Base-by-base conservation (phyloP, 768 basidiomycete species). In the Strobilomyces dryophilus region DNA sequence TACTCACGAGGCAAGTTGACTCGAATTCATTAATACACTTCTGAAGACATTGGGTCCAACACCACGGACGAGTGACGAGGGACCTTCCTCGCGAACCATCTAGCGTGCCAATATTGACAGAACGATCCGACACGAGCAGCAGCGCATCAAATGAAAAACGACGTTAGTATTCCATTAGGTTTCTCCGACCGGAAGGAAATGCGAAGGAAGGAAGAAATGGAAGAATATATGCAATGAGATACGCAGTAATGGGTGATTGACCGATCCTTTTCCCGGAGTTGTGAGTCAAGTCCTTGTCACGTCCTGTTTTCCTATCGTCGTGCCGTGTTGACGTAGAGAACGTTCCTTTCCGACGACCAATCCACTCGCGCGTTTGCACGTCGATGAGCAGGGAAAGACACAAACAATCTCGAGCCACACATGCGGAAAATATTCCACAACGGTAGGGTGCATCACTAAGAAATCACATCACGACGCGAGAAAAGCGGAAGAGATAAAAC, bases 11-110 rank as follows among this genome's bases (percentile, higher is more conserved):
- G 91, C 92, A 24, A 95, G 82, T 67, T 95, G 92, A 72, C 86
- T 89, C 45, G 90, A 89, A 67, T 94, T 95, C 92, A 94, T 94
- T 56, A 95, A 69, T 14, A 93, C 64, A 1, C 92, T 87, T 66
- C 92, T 81, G 67, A 93, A 85, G 7, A 92, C 84, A 60, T 95
- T 95, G 0, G 93, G 93, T 4, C 79, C 84, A 5, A 89, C 77
- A 21, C 93, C 93, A 29, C 92, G 83, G 17, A 69, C 74, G 46
- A 93, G 81, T 0, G 89, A 88, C 0, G 85, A 86, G 15, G 75
- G 56, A 5, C 92, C 92, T 70, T 95, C 92, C 67, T 95, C 92
- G 1, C 83, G 79, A 11, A 92, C 81, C 89, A 95, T 95, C 85
- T 90, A 51, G 14, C 7, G 35, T 27, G 37, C 20, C 51, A n/a